Base-by-base conservation (phyloP, 495 filamentous ascomycete genomes). In the Astrocystis sublimbata region DNA sequence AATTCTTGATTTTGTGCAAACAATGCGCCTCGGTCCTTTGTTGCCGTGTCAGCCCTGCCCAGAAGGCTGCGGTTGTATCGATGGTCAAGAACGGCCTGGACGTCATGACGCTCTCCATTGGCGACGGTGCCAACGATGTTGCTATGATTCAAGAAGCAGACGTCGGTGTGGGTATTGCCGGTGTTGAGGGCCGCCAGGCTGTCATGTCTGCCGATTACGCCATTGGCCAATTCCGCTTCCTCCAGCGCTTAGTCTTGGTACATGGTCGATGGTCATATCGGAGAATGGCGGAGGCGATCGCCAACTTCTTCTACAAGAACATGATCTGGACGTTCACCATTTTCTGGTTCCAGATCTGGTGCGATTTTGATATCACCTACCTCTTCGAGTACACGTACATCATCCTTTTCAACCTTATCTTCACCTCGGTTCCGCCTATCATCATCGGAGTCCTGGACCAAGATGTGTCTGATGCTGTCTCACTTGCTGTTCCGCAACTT, bases 301-400 rank as follows among this genome's bases (percentile, higher is more conserved):
- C 92, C 69, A 99, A 99, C 72, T 99, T 99, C 84, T 99, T 99
- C 81, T 99, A 99, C 84, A 99, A 99, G 90, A 98, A 97, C 78
- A 88, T 99, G 77, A 88, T 98, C 51, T 99, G 96, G 96, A 97
- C 92, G 15, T 92, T 97, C 68, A 86, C 92, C 24, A 88, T 99
- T 56, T 96, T 98, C 82, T 99, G 94, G 96, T 99, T 91, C 78
- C 93, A 94, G 74, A 89, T 94, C 58, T 98, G 89, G 77, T 91
- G 89, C 83, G 88, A 94, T 74, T 97, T 94, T 72, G 96, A 99
- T 77, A 89, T 92, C 67, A 89, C 92, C 24, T 98, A 98, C 75
- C 87, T 97, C 54, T 96, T 93, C 78, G 96, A 99, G 69, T 97
- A 97, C 77, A 96, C 92, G 21, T 99, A 98, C 76, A 94, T 98